Conservation (phyloP, 2,329 filamentous ascomycete genomes). For the Ceratocystis albifundus region DNA sequence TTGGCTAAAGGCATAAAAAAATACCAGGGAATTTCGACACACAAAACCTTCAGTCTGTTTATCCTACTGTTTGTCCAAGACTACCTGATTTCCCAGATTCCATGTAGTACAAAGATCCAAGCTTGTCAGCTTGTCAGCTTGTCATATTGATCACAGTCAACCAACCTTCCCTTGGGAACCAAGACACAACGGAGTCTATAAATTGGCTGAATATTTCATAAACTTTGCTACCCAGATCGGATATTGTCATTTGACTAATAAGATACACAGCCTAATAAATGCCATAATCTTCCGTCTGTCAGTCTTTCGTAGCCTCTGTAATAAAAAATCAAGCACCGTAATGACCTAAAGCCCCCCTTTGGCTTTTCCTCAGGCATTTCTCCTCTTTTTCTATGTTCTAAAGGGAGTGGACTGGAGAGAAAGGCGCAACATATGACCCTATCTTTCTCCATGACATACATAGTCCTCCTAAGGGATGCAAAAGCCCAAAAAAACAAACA, state of each 20-base stretch:
- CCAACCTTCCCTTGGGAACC: background rate
- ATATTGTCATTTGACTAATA: constrained; percentile 14
- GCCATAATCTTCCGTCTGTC: constrained; percentile 13
- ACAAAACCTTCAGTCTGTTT: background rate
- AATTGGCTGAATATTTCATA: background rate
- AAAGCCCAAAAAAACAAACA: constrained; percentile 11
- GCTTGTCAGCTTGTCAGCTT: background rate
- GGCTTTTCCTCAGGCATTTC: background rate
- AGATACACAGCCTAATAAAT: constrained; percentile 18
- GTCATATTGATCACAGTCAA: background rate
- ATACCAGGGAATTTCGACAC: background rate
- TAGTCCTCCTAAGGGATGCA: constrained; percentile 4
- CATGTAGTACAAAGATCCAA: background rate
- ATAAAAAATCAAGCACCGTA: constrained; percentile 11
- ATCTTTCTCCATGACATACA: background rate
- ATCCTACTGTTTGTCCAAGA: background rate
- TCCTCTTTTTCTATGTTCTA: constrained; percentile 12
- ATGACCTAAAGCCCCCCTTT: background rate
- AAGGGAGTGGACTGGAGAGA: background rate
- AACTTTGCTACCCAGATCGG: constrained; percentile 9
- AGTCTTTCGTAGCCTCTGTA: constrained; percentile 6
- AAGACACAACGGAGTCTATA: background rate
- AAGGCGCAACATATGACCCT: background rate
- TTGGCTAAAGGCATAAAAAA: background rate
- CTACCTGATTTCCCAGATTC: background rate